Percentiles rank a stretch among this genome's conserved stretches.
These are phyloP conservation scores for Piper longum DNA, from an alignment of 164 flowering plant species.

Conservation along the genomic window DNA sequence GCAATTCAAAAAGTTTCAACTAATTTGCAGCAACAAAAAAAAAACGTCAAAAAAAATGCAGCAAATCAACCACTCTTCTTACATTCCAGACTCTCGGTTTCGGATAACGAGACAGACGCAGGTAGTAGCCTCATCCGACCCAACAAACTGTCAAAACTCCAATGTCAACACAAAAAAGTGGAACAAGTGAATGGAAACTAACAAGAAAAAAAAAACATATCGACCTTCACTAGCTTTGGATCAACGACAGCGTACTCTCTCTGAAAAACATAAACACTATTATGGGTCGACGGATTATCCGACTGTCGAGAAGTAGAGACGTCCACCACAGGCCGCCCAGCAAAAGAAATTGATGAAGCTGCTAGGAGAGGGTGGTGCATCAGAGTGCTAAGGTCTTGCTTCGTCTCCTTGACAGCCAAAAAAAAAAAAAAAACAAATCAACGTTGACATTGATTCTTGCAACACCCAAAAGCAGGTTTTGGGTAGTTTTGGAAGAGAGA, in stretches of 20 bases:
- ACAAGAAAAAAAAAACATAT: neutral
- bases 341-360: neutral
- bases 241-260: conserved; percentile 92
- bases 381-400: neutral
- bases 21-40: neutral
- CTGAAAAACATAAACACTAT: conserved; percentile 74
- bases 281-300: conserved; percentile 12
- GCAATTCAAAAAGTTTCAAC: too few relatives aligned
- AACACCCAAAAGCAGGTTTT: too few relatives aligned
- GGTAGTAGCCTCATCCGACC: conserved; percentile 97
- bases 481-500: too few relatives aligned
- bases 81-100: conserved; percentile 59
- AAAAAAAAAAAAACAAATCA: too few relatives aligned
- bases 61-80: conserved; percentile 18
- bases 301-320: conserved; percentile 23
- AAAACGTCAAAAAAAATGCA: conserved; percentile 1
- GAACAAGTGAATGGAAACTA: neutral
- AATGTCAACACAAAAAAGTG: neutral
- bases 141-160: conserved; percentile 36
- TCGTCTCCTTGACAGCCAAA: conserved; percentile 20
- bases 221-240: conserved; percentile 71
- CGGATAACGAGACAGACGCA: conserved; percentile 81
- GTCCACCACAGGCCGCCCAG: conserved; percentile 23
- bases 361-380: neutral
- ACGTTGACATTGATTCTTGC: too few relatives aligned